Percentiles rank a stretch among this genome's conserved stretches.
phyloP scores from a whole-genome alignment of 2,329 filamentous ascomycete genomes.

The Emydomyces testavorans region DNA sequence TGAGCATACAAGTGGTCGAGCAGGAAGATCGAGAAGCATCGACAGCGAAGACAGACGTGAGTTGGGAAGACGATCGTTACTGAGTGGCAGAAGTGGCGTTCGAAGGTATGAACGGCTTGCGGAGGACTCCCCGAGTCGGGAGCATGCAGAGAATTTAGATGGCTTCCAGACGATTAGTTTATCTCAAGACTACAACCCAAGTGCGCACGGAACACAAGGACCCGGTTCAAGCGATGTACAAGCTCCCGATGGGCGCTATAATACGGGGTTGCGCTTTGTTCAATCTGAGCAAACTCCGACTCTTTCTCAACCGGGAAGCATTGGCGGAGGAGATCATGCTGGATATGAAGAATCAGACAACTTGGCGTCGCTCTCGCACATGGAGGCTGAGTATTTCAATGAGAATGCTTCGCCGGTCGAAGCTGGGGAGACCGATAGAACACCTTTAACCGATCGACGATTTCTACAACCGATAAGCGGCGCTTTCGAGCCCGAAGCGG shows the following conservation, averaged over 20 bases:
- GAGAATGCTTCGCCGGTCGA: conserved; percentile 41
- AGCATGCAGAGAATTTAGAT: conserved; percentile 5
- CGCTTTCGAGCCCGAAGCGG: conserved; percentile 17
- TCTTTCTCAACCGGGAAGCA: neutral
- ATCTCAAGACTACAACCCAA: conserved; percentile 16
- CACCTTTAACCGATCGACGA: conserved; percentile 47
- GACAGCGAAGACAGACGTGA: conserved; percentile 39
- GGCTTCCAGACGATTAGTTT: conserved; percentile 18
- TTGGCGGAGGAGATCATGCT: neutral
- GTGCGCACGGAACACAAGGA: neutral
- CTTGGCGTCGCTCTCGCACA: conserved; percentile 11
- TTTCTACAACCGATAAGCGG: conserved; percentile 48
- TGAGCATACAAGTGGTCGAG: conserved; percentile 23
- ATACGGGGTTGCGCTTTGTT: conserved; percentile 9
- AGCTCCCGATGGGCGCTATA: neutral
- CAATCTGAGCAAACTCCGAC: neutral
- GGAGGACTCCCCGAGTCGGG: conserved; percentile 40
- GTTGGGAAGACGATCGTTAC: conserved; percentile 34
- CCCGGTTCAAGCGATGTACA: neutral
- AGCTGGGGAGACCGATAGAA: conserved; percentile 45
- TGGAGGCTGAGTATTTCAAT: conserved; percentile 24
- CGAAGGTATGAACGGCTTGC: conserved; percentile 44
- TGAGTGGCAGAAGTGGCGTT: conserved; percentile 27
- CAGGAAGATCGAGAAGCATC: conserved; percentile 22
- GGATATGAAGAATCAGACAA: conserved; percentile 9